Evolutionary conservation across 805 yeast genomes (phyloP).

Genomic region (Starmerella asiatica): DNA sequence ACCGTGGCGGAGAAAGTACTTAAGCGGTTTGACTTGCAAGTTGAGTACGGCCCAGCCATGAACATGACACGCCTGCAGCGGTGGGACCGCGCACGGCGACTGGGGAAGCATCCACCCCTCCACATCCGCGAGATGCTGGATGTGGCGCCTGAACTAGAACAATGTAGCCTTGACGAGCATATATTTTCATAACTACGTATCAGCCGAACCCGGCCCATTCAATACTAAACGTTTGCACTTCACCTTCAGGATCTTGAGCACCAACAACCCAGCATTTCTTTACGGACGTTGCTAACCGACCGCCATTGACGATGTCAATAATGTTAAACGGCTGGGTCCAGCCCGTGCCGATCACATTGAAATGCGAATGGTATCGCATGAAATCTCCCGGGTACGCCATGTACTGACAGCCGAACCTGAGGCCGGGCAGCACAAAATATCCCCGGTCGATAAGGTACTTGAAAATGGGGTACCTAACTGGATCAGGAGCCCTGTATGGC

Average conservation of each 20-base stretch:
- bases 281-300: constrained; percentile 83
- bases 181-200: not conserved
- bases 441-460: constrained; percentile 33
- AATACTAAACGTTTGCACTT: constrained; percentile 42
- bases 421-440: constrained; percentile 63
- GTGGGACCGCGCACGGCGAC: constrained; percentile 29
- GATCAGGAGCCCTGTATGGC: constrained; percentile 2
- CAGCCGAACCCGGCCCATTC: constrained; percentile 98
- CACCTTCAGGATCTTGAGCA: constrained; percentile 23
- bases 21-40: constrained; percentile 26
- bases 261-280: constrained; percentile 65
- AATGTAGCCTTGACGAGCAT: not conserved
- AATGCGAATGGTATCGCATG: constrained; percentile 74
- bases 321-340: constrained; percentile 43
- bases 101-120: constrained; percentile 29
- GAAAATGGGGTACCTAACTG: constrained; percentile 28
- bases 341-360: constrained; percentile 44
- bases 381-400: constrained; percentile 95
- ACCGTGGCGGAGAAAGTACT: constrained; percentile 24
- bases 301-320: constrained; percentile 59
- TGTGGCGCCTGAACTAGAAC: constrained; percentile 5
- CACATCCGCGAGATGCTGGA: constrained; percentile 25
- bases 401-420: constrained; percentile 79
- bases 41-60: constrained; percentile 29
- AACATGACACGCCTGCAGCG: constrained; percentile 30